phyloP scores from a whole-genome alignment of 768 basidiomycete species.

The Pleurotus citrinopileatus region DNA sequence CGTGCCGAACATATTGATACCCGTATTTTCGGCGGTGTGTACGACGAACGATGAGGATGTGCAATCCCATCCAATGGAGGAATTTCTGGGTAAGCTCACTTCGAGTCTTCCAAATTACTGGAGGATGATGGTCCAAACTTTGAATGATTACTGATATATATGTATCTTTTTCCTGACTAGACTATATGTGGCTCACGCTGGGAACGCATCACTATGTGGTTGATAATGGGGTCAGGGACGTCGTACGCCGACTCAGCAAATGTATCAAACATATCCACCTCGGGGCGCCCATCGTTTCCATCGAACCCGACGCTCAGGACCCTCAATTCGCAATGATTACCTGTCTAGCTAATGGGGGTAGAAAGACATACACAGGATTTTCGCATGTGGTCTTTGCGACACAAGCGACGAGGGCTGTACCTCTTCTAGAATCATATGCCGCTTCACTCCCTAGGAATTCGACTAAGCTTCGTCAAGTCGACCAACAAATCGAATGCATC shows the following conservation, averaged over 20 bases:
- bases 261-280: slow-evolving; percentile 52
- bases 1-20: slow-evolving; percentile 50
- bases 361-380: slow-evolving; percentile 42
- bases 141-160: too few species aligned
- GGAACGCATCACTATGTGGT: slow-evolving; percentile 70
- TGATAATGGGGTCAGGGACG: slow-evolving; percentile 53
- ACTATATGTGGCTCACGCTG: slow-evolving; percentile 70
- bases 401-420: slow-evolving; percentile 62
- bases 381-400: slow-evolving; percentile 72
- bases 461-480: slow-evolving; percentile 27
- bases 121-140: too few species aligned
- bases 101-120: too few species aligned
- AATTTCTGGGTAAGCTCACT: slow-evolving; percentile 53
- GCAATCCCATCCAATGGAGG: slow-evolving; percentile 55
- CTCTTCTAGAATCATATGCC: slow-evolving; percentile 47
- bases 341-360: slow-evolving; percentile 27
- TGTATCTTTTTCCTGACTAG: too few species aligned
- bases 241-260: slow-evolving; percentile 47
- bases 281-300: slow-evolving; percentile 44
- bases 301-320: slow-evolving; percentile 36
- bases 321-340: slow-evolving; percentile 34
- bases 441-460: slow-evolving; percentile 30
- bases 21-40: slow-evolving; percentile 72
- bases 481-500: slow-evolving; percentile 46
- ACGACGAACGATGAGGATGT: slow-evolving; percentile 59